phyloP scores from a whole-genome alignment of 345 rosid species.

The Stellera chamaejasme region DNA sequence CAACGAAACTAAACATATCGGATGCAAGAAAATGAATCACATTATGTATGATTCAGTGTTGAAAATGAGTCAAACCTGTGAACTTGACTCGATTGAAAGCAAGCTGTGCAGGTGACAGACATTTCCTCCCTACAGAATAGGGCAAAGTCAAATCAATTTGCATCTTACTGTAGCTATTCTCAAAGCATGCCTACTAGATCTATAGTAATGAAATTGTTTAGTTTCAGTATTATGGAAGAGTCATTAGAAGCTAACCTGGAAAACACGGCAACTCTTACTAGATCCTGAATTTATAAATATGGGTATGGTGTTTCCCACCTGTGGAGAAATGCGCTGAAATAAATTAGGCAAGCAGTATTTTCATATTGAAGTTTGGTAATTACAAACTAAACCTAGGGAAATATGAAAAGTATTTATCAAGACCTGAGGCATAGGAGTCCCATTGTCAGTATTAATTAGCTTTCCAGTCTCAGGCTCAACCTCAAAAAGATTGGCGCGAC shows the following conservation, averaged over 20 bases:
- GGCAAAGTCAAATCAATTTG: not conserved
- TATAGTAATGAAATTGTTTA: not conserved
- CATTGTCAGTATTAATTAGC: constrained; percentile 81
- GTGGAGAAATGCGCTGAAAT: constrained; percentile 3
- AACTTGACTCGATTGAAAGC: constrained; percentile 82
- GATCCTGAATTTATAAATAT: constrained; percentile 27
- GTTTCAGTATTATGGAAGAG: not conserved
- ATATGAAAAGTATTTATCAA: not conserved
- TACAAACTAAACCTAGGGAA: no score
- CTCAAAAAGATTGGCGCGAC: constrained; percentile 75
- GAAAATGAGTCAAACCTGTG: constrained; percentile 37
- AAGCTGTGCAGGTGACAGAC: constrained; percentile 84
- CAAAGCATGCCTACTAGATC: not conserved
- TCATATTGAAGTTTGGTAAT: not conserved
- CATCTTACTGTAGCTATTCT: not conserved
- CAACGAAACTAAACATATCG: no score
- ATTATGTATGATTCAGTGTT: no score
- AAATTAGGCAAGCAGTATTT: not conserved
- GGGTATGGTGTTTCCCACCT: constrained; percentile 58
- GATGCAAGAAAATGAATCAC: no score
- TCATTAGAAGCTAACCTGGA: constrained; percentile 34
- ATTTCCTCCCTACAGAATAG: constrained; percentile 59
- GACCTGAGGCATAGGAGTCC: constrained; percentile 87
- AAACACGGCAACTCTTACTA: constrained; percentile 40
- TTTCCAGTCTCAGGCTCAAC: constrained; percentile 71